Base-by-base conservation (phyloP, 2,329 filamentous ascomycete species). In the Pseudogymnoascus sp. region DNA sequence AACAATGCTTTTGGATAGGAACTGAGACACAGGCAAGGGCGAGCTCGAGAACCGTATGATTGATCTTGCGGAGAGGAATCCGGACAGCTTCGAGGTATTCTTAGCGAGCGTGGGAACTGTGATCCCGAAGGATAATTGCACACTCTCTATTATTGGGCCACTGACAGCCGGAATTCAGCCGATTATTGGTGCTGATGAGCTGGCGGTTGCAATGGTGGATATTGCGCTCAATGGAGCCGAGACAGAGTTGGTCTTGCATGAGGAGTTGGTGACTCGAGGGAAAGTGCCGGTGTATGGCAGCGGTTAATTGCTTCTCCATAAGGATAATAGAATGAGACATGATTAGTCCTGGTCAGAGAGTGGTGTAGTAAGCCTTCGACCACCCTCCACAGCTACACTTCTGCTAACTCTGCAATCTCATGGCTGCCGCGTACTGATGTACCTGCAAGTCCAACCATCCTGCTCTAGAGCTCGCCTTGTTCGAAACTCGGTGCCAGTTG, bases 181-280 rank as follows among this genome's bases (percentile, higher is more conserved):
- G 29, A 65, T 42, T 37, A 64, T 68, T 63, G 47, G 54, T 31
- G 64, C 66, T n/a, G 47, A 62, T 31, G 51, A 62, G 6, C 37
- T 69, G 29, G 64, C 61, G 16, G 63, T 63, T 11, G 64, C 62
- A 5, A 67, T 68, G 64, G 47, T 66, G 42, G 68, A 68, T 62
- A 29, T 67, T 40, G 66, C 45, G n/a, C 14, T 64, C 5, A 67
- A 67, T 63, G 66, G 67, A 61, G 29, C 26, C 3, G 14, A 29
- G 21, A 51, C 14, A 1, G 21, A 29, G 45, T 8, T 51, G 21
- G 21, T 51, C 11, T 29, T 11, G 6, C 23, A 29, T 29, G 23
- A 51, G 14, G 45, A 51, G 23, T 51, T 51, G 45, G 45, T 29
- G 45, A 14, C 45, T 23, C 45, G 45, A 51, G 45, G 23, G 8